phyloP scores from a whole-genome alignment of 805 yeast species.

The Ogataea saltuana region DNA sequence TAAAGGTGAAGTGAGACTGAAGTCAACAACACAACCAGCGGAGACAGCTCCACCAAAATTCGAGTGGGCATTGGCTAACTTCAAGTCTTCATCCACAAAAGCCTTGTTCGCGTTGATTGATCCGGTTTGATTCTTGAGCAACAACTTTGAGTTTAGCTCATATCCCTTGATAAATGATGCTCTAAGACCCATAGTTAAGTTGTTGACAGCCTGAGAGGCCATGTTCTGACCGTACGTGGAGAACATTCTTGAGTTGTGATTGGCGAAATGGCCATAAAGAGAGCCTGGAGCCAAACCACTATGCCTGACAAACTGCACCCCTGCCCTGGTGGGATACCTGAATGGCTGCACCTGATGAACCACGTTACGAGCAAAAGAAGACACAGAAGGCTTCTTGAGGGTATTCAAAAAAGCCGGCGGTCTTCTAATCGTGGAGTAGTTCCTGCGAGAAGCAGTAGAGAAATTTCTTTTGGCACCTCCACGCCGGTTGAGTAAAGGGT shows the following conservation, averaged over 20 bases:
- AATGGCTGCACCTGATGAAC: conserved; percentile 33
- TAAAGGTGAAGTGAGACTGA: conserved; percentile 41
- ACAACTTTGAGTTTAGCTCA: conserved; percentile 27
- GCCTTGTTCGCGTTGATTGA: conserved; percentile 26
- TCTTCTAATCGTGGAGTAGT: conserved; percentile 18
- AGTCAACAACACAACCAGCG: conserved; percentile 60
- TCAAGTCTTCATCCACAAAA: conserved; percentile 35
- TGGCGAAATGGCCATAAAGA: conserved; percentile 38
- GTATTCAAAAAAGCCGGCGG: conserved; percentile 6
- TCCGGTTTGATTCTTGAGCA: conserved; percentile 19
- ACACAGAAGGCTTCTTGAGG: conserved; percentile 16
- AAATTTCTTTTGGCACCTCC: conserved; percentile 24
- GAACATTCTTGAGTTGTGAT: conserved; percentile 40
- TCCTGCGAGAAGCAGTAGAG: conserved; percentile 27
- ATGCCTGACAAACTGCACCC: conserved; percentile 19
- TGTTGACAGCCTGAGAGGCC: conserved; percentile 59
- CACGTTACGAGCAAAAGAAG: conserved; percentile 22
- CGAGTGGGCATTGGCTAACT: conserved; percentile 38
- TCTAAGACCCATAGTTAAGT: conserved; percentile 52
- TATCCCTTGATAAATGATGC: conserved; percentile 38
- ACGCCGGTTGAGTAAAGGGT: conserved; percentile 26
- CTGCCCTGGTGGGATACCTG: conserved; percentile 25
- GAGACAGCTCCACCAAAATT: conserved; percentile 19
- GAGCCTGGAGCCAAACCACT: conserved; percentile 33
- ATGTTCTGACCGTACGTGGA: conserved; percentile 39